A percentile compares a stretch with the other conserved stretches of the same genome.
Evolutionary conservation across 2,329 filamentous ascomycete species (phyloP).

Genomic region (Aspergillus pseudotamarii): DNA sequence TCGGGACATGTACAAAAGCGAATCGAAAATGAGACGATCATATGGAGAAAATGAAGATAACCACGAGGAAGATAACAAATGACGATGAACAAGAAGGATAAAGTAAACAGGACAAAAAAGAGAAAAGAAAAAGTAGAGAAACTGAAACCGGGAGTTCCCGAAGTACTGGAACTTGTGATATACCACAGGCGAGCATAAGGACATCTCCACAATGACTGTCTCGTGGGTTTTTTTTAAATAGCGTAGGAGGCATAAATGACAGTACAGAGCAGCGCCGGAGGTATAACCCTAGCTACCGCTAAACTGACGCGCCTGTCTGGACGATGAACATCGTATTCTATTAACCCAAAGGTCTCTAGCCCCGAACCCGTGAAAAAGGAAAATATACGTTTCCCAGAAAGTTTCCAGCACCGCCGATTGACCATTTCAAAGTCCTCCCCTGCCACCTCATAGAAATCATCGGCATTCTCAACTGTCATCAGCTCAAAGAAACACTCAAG

Average conservation of each 20-base stretch:
- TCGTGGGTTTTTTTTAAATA: constrained; percentile 52
- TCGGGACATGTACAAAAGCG: constrained; percentile 37
- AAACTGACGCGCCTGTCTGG: constrained; percentile 54
- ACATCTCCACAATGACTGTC: too few species aligned
- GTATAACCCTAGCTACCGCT: constrained; percentile 68
- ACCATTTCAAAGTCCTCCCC: too few species aligned
- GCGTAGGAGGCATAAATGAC: constrained; percentile 74
- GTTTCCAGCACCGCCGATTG: too few species aligned
- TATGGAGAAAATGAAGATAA: constrained; percentile 8
- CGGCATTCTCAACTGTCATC: too few species aligned
- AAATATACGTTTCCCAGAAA: too few species aligned
- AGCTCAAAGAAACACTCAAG: too few species aligned
- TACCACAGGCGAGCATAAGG: too few species aligned
- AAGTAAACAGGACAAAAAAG: constrained; percentile 13
- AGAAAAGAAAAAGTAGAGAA: constrained; percentile 21
- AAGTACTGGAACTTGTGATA: too few species aligned
- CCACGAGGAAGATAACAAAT: constrained; percentile 12
- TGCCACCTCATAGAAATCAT: too few species aligned
- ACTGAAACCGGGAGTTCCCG: constrained; percentile 1
- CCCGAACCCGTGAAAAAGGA: too few species aligned
- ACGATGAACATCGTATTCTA: background rate
- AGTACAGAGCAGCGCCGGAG: constrained; percentile 66
- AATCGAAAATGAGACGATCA: constrained; percentile 11
- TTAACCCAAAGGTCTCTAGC: too few species aligned
- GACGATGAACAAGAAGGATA: constrained; percentile 12